phyloP scores from a whole-genome alignment of 106 monocot species.

The Dendrobium officinale region DNA sequence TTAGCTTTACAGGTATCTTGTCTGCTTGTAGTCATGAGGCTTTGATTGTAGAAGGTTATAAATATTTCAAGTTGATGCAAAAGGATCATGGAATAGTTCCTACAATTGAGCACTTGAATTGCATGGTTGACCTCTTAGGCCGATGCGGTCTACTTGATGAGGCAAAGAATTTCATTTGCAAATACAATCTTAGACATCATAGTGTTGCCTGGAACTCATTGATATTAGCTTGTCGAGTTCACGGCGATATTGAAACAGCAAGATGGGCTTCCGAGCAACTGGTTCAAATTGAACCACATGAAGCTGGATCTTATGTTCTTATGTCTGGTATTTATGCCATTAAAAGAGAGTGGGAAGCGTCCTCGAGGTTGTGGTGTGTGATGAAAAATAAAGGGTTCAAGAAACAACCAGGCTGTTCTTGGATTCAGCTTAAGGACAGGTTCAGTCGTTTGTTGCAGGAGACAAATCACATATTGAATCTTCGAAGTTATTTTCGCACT shows the following conservation, averaged over 20 bases:
- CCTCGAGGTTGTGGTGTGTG: slow-evolving; percentile 29
- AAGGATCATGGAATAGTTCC: slow-evolving; percentile 47
- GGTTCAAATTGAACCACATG: slow-evolving; percentile 34
- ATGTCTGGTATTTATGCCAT: slow-evolving; percentile 59
- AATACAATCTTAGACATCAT: slow-evolving; percentile 38
- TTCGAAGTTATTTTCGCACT: slow-evolving; percentile 35
- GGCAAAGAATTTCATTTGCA: slow-evolving; percentile 59
- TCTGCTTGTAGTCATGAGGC: slow-evolving; percentile 76
- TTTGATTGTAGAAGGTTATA: slow-evolving; percentile 42
- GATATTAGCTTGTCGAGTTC: slow-evolving; percentile 53
- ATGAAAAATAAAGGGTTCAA: slow-evolving; percentile 44
- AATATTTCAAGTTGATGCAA: slow-evolving; percentile 59
- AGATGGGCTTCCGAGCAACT: slow-evolving; percentile 39
- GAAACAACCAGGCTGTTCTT: slow-evolving; percentile 58
- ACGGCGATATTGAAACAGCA: slow-evolving; percentile 43
- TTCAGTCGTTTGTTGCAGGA: slow-evolving; percentile 55
- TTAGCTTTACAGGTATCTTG: slow-evolving; percentile 50
- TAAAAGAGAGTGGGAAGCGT: slow-evolving; percentile 40
- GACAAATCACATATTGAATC: slow-evolving; percentile 39
- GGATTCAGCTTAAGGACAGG: slow-evolving; percentile 56
- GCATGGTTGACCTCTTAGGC: slow-evolving; percentile 77
- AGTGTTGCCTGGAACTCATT: slow-evolving; percentile 57
- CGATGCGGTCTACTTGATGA: slow-evolving; percentile 43
- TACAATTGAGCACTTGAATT: slow-evolving; percentile 58
- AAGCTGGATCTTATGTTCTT: slow-evolving; percentile 48